Evolutionary conservation across 768 basidiomycete species (phyloP).

Genomic region (Termitomyces sp.): DNA sequence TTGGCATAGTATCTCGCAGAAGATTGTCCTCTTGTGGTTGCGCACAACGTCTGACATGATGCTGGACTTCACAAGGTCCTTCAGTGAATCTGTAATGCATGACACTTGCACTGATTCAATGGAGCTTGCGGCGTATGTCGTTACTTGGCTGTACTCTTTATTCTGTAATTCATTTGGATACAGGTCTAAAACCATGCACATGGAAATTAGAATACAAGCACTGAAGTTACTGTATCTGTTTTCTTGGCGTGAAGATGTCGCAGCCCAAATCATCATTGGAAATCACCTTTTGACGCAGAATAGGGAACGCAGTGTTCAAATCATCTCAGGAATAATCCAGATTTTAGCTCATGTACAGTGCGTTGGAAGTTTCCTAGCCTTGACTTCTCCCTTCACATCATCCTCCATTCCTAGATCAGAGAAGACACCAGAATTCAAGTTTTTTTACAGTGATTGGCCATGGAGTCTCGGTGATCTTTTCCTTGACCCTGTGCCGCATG

Average conservation of each 20-base stretch:
- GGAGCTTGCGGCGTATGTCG: slow-evolving; percentile 11
- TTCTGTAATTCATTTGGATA: background rate
- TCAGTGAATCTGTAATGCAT: slow-evolving; percentile 6
- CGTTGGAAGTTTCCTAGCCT: background rate
- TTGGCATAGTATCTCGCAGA: background rate
- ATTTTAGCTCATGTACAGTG: slow-evolving; percentile 7
- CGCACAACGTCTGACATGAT: slow-evolving; percentile 5
- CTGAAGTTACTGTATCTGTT: slow-evolving; percentile 4
- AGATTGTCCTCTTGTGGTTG: slow-evolving; percentile 7
- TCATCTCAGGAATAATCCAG: slow-evolving; percentile 9
- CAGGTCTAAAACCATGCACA: slow-evolving; percentile 4
- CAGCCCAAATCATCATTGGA: slow-evolving; percentile 1
- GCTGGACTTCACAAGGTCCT: slow-evolving; percentile 3
- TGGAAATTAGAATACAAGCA: background rate
- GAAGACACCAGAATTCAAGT: background rate
- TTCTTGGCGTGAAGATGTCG: background rate
- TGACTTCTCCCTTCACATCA: background rate
- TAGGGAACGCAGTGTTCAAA: background rate
- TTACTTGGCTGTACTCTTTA: background rate
- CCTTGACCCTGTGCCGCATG: background rate
- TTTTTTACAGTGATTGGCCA: slow-evolving; percentile 1
- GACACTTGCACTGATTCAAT: slow-evolving; percentile 12
- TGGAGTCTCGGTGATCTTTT: background rate
- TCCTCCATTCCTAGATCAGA: background rate
- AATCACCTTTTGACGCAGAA: background rate